Base-by-base conservation (phyloP, 306 rosid species). In the Lupinus albus region DNA sequence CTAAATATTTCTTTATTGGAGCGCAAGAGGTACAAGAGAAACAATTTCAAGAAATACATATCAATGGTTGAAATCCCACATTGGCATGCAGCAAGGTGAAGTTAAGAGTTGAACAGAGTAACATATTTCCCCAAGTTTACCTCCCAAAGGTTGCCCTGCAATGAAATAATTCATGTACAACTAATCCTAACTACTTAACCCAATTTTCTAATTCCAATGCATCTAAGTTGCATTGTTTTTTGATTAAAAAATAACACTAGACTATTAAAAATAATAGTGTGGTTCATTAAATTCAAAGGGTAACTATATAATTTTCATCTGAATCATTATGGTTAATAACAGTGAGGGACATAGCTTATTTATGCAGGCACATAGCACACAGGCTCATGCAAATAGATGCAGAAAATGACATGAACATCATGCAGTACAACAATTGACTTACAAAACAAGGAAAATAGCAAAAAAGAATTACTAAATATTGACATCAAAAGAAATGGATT, bases 381-480 rank as follows among this genome's bases (percentile, higher is more conserved):
- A 30, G 52, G 61, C 62, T 18, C 82, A 44, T 13, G 57, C 46
- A 64, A 49, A 60, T 11, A 65, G 14, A 59, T 71, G 78, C 61
- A 72, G 51, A 66, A 72, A 65, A 61, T 60, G 52, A 32, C 55
- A 9, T 55, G 38, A 38, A 30, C 51, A 8, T 20, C 46, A 60
- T 45, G 75, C 44, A 61, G 28, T 25, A 1, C 30, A 33, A 42
- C 53, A 52, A 53, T 18, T 64, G 57, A 61, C 48, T 61, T 52
- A 16, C 76, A 68, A 17, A 59, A 35, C 54, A 39, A 28, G 30
- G 41, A 32, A 30, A 51, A 10, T 28, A 33, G 25, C 39, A 49
- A 64, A 45, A 33, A 67, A 62, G 16, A 73, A 61, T 73, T 69
- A 14, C 57, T 64, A 57, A 61, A 68, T 63, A 68, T 56, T 62